Conservation (phyloP, 495 filamentous ascomycete genomes). For the Tuber brumale region DNA sequence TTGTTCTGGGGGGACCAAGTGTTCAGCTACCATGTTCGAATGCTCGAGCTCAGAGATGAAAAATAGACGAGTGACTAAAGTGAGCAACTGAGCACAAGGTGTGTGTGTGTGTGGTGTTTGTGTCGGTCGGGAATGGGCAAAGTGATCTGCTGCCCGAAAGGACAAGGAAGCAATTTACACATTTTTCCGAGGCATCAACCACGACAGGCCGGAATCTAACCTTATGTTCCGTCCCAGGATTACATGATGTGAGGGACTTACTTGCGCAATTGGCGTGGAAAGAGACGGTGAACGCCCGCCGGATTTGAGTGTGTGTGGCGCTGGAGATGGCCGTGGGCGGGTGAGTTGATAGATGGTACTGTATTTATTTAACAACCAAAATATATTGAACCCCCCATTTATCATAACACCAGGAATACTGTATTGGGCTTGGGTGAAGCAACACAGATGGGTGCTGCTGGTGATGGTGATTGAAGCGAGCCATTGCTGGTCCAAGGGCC, state of each 20-base stretch:
- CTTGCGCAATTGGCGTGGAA: background rate
- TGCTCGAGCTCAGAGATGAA: background rate
- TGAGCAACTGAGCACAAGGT: background rate
- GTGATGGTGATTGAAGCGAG: background rate
- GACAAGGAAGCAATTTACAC: background rate
- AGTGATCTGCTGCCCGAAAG: background rate
- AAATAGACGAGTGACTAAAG: background rate
- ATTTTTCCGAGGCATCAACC: background rate
- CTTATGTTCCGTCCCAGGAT: background rate
- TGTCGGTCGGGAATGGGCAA: conserved; percentile 3
- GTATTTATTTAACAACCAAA: too few species aligned
- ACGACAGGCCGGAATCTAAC: background rate
- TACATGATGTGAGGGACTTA: conserved; percentile 1
- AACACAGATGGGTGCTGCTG: background rate
- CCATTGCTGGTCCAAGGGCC: background rate
- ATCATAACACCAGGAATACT: too few species aligned
- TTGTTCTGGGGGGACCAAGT: background rate
- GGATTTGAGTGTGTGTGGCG: background rate
- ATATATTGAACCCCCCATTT: too few species aligned
- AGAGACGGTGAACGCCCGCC: background rate
- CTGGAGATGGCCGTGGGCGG: background rate
- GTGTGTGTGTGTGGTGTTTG: background rate
- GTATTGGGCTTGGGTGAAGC: background rate
- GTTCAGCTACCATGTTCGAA: background rate
- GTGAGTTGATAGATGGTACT: background rate